Conservation (phyloP, 2,329 filamentous ascomycete genomes). For the Colletotrichum filicis region DNA sequence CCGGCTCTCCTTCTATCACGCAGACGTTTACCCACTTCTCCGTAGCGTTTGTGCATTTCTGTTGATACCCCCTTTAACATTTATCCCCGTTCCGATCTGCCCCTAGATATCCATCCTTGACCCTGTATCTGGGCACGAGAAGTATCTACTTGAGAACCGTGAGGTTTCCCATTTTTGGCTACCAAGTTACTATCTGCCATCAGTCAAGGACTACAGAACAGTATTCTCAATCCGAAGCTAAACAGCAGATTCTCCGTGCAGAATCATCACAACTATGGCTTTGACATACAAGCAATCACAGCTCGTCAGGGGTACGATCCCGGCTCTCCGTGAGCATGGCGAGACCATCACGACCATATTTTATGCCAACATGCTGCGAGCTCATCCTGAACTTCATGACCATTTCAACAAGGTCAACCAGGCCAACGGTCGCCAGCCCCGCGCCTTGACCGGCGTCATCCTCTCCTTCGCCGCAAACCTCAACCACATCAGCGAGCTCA, state of each 20-base stretch:
- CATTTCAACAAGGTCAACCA: slow-evolving; percentile 69
- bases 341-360: slow-evolving; percentile 76
- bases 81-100: neutral
- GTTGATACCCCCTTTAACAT: slow-evolving; percentile 17
- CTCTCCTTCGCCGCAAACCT: slow-evolving; percentile 79
- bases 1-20: neutral
- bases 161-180: neutral
- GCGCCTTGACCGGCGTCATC: slow-evolving; percentile 52
- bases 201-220: neutral
- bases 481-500: slow-evolving; percentile 67
- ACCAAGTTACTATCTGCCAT: neutral
- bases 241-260: neutral
- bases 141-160: neutral
- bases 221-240: neutral
- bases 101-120: slow-evolving; percentile 21
- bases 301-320: slow-evolving; percentile 77
- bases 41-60: slow-evolving; percentile 5
- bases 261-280: slow-evolving; percentile 42
- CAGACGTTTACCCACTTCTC: neutral
- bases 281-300: slow-evolving; percentile 67
- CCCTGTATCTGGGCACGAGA: neutral
- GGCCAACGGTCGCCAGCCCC: slow-evolving; percentile 39
- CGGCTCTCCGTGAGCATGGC: slow-evolving; percentile 75
- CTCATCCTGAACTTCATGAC: slow-evolving; percentile 74
- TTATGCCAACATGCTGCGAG: slow-evolving; percentile 74